Percentiles rank a stretch among this genome's conserved stretches.
These are phyloP conservation scores for Coemansia aciculifera DNA, from an alignment of 192 early-diverging fungal species.

Conservation along the genomic window DNA sequence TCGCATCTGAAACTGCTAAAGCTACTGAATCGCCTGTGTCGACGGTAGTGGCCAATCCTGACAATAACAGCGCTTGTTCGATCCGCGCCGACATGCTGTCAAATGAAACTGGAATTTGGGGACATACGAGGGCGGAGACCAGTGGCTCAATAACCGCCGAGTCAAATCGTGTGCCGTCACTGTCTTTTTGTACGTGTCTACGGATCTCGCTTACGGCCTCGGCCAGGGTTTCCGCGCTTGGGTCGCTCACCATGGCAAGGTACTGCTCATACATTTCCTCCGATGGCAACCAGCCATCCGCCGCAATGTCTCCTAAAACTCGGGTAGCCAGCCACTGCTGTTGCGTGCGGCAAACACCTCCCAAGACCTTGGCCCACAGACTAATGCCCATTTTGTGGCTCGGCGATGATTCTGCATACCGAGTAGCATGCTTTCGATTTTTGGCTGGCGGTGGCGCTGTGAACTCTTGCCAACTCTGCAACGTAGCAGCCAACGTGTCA, in stretches of 20 bases:
- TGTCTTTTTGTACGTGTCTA: neutral
- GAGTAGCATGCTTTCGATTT: neutral
- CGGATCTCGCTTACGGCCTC: slow-evolving; percentile 8
- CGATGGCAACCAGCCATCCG: slow-evolving; percentile 27
- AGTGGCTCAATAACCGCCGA: slow-evolving; percentile 15
- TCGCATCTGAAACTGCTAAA: slow-evolving; percentile 18
- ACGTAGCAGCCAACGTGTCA: slow-evolving; percentile 25
- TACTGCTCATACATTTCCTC: slow-evolving; percentile 23
- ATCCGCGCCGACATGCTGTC: slow-evolving; percentile 12
- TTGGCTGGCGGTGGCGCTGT: neutral
- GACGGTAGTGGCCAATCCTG: neutral
- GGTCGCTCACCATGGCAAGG: slow-evolving; percentile 9
- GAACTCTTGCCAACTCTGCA: neutral
- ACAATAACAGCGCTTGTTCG: slow-evolving; percentile 38
- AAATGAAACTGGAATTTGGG: neutral
- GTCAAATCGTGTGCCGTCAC: neutral
- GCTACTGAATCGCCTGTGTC: neutral
- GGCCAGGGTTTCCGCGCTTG: slow-evolving; percentile 10
- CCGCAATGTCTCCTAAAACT: slow-evolving; percentile 26
- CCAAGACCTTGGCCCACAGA: slow-evolving; percentile 18
- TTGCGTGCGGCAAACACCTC: slow-evolving; percentile 1
- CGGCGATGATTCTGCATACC: neutral
- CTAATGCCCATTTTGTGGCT: slow-evolving; percentile 6
- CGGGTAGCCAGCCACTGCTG: slow-evolving; percentile 40
- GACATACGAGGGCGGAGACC: slow-evolving; percentile 20